phyloP scores from a whole-genome alignment of 148 eudicot genomes.

The Cornus florida region DNA sequence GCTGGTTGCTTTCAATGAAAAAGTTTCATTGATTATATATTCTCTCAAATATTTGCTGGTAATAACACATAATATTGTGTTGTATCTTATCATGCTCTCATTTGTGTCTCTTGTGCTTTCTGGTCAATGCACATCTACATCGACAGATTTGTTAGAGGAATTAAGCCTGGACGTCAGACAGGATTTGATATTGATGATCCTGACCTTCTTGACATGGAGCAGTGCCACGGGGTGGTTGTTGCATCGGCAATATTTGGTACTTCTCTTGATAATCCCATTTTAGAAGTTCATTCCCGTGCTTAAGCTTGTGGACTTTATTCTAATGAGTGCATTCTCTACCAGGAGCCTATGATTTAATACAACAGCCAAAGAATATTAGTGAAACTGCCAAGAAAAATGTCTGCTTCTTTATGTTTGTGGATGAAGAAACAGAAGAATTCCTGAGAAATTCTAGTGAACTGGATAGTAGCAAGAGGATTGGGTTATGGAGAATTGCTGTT shows the following conservation, averaged over 20 bases:
- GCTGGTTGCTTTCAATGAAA: neutral
- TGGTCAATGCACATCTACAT: neutral
- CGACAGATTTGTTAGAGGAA: slow-evolving; percentile 78
- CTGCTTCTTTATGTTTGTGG: slow-evolving; percentile 94
- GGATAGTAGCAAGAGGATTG: slow-evolving; percentile 57
- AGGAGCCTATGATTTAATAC: slow-evolving; percentile 91
- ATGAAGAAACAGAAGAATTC: slow-evolving; percentile 77
- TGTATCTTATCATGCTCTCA: neutral
- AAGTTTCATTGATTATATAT: neutral
- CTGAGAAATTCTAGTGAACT: slow-evolving; percentile 64
- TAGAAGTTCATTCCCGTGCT: neutral
- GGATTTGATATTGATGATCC: slow-evolving; percentile 89
- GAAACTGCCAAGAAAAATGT: slow-evolving; percentile 69
- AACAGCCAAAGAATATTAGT: slow-evolving; percentile 84
- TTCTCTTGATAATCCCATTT: neutral
- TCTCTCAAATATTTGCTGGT: neutral
- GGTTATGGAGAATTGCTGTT: slow-evolving; percentile 84
- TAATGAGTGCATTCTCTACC: slow-evolving; percentile 16
- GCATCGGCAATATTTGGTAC: slow-evolving; percentile 96
- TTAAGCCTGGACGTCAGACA: slow-evolving; percentile 75
- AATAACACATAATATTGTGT: neutral
- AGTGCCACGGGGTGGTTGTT: slow-evolving; percentile 78
- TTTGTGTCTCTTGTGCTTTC: slow-evolving; percentile 11
- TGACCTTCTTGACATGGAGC: slow-evolving; percentile 83
- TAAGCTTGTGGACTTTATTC: slow-evolving; percentile 15